These are phyloP conservation scores for Kwoniella europaea DNA, from an alignment of 768 basidiomycete genomes.

Conservation along the genomic window DNA sequence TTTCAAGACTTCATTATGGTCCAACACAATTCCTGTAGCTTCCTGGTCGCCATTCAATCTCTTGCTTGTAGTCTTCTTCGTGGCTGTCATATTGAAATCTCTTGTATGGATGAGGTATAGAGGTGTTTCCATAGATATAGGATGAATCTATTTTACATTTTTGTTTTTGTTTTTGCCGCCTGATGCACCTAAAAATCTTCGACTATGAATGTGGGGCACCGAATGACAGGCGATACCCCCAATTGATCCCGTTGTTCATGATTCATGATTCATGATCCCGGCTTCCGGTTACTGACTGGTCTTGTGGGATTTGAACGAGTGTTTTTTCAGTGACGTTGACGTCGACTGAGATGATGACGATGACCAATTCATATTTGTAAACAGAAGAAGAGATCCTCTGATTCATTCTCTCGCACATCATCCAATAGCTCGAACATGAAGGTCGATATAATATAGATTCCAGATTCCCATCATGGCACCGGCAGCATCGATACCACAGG, in stretches of 20 bases:
- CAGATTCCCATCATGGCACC: conserved; percentile 14
- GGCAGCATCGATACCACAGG: conserved; percentile 2
- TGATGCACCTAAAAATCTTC: conserved; percentile 8
- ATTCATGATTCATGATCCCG: neutral
- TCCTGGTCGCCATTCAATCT: neutral
- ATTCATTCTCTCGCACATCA: no score
- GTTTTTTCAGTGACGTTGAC: conserved; percentile 17
- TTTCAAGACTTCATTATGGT: conserved; percentile 46
- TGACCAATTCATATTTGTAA: neutral
- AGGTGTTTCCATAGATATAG: neutral
- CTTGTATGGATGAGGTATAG: neutral
- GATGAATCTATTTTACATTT: neutral
- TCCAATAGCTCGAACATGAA: no score
- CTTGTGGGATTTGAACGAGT: neutral
- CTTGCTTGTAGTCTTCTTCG: conserved; percentile 1
- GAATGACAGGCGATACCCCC: neutral
- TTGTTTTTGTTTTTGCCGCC: conserved; percentile 10
- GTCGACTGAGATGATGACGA: neutral
- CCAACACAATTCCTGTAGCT: conserved; percentile 18
- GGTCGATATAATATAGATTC: no score
- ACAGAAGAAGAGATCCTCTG: no score
- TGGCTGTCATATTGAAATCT: neutral
- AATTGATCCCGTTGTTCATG: conserved; percentile 4
- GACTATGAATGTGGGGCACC: neutral
- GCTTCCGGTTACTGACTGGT: neutral